Evolutionary conservation across 1,139 yeast genomes (phyloP).

Genomic region (Nakaseomyces delphensis): DNA sequence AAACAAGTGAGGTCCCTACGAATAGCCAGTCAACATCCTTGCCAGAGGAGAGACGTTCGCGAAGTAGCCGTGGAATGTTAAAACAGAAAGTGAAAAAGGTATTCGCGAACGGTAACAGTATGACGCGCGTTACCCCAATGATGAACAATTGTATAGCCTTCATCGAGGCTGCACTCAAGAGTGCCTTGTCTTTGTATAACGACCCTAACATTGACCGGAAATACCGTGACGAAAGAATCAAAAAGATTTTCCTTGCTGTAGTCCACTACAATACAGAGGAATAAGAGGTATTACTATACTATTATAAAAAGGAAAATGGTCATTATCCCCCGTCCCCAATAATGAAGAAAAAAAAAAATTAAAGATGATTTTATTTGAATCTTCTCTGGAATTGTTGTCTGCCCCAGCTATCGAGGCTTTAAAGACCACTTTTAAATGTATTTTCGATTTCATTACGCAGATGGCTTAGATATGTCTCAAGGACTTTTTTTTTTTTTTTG

Average conservation of each 20-base stretch:
- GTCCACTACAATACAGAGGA: background rate
- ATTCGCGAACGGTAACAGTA: constrained; percentile 24
- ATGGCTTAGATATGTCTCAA: too few relatives aligned
- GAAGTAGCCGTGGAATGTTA: constrained; percentile 7
- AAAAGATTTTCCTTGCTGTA: constrained; percentile 4
- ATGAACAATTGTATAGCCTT: constrained; percentile 19
- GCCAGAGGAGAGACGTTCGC: background rate
- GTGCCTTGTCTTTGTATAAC: constrained; percentile 20
- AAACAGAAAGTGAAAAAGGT: constrained; percentile 26
- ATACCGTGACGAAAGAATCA: constrained; percentile 7
- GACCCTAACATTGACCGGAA: constrained; percentile 12
- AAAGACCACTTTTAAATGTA: too few relatives aligned
- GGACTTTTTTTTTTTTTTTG: constrained; percentile 1
- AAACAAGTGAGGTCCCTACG: constrained; percentile 11
- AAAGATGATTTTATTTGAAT: too few relatives aligned
- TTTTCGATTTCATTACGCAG: too few relatives aligned
- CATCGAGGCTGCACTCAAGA: constrained; percentile 19
- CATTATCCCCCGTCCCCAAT: too few relatives aligned
- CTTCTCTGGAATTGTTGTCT: too few relatives aligned
- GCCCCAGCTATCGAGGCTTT: too few relatives aligned
- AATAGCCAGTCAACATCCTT: background rate
- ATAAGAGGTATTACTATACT: too few relatives aligned
- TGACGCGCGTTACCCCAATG: constrained; percentile 19
- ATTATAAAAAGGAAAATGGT: too few relatives aligned
- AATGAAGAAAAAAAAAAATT: too few relatives aligned